Evolutionary conservation across 495 filamentous ascomycete genomes (phyloP), one percentile per base, ranked within the genome.

Genomic region (Durotheca rogersii): DNA sequence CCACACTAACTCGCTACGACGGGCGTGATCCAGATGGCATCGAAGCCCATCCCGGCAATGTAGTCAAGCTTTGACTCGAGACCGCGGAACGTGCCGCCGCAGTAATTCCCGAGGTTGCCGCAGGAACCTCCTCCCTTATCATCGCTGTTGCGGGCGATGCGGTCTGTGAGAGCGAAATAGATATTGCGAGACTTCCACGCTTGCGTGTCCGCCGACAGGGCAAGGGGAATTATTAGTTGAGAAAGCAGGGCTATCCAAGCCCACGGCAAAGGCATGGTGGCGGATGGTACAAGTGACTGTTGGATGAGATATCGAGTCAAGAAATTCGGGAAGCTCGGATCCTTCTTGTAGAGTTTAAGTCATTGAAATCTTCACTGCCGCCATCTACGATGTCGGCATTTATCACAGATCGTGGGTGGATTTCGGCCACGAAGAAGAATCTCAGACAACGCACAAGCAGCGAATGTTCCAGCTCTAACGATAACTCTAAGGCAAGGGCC

Each of bases 11-110:
- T 71, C 10, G 67, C 56, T 7, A 85, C 86, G 9, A 92, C 72
- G 0, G 87, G 89, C 0, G 85, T 86, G 42, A 91, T 93, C 88
- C 88, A 92, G 36, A 91, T 81, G 16, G 87, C 86, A 30, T 84
- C 85, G 55, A 92, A 91, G 11, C 89, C 87, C 82, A 92, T 86
- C 44, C 74, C 74, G 58, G 89, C 78, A 60, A 92, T 87, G 55
- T 87, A 75, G 65, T 85, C 83, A 23, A 87, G 68, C 48, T 83
- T 75, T 23, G 85, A 78, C 45, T 84, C 82, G 41, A 94, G 80
- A 4, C 88, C 89, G 46, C 72, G 70, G 73, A 81, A 92, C 23
- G 82, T 84, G 7, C 89, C 89, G 32, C 87, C 88, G 51, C 88
- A 94, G 70, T 90, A 91, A 31, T 74, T 71, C 1, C 63, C 67